Conservation (phyloP, 2,329 filamentous ascomycete species). For the Alternaria novae-zelandiae region DNA sequence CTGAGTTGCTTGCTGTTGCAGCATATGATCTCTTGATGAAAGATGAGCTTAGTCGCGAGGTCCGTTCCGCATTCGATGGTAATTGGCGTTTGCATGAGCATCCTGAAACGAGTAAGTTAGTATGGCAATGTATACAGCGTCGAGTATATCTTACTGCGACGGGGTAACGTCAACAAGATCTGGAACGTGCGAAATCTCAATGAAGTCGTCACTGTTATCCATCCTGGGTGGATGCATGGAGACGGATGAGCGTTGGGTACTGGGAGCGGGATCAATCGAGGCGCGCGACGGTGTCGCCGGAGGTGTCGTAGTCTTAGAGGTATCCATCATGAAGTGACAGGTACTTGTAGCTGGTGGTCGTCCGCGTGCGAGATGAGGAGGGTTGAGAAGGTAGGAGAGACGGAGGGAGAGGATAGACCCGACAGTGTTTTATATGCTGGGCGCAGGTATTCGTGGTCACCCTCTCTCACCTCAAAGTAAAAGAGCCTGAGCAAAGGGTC, state of each 20-base stretch:
- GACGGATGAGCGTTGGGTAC: not conserved
- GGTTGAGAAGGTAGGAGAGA: not conserved
- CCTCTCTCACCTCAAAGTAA: not conserved
- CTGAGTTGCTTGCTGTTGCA: constrained; percentile 14
- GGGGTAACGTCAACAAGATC: not conserved
- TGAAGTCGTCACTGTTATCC: not conserved
- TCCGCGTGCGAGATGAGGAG: not conserved
- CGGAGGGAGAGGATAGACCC: not conserved
- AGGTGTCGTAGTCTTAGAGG: not conserved
- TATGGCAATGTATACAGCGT: no score
- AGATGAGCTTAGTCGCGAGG: not conserved
- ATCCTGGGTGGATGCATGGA: not conserved
- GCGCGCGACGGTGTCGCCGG: not conserved
- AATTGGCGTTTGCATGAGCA: constrained; percentile 16
- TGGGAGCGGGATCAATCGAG: not conserved
- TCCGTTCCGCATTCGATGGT: constrained; percentile 20
- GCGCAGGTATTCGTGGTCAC: not conserved
- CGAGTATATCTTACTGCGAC: no score
- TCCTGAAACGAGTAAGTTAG: no score
- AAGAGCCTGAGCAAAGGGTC: not conserved
- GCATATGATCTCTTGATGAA: constrained; percentile 20
- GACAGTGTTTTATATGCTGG: not conserved
- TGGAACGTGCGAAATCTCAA: not conserved
- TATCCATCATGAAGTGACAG: not conserved
- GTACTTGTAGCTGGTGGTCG: not conserved